A percentile compares a stretch with the other conserved stretches of the same genome.
phyloP scores from a whole-genome alignment of 768 basidiomycete species.

The Boletus pseudo-olivaceus region DNA sequence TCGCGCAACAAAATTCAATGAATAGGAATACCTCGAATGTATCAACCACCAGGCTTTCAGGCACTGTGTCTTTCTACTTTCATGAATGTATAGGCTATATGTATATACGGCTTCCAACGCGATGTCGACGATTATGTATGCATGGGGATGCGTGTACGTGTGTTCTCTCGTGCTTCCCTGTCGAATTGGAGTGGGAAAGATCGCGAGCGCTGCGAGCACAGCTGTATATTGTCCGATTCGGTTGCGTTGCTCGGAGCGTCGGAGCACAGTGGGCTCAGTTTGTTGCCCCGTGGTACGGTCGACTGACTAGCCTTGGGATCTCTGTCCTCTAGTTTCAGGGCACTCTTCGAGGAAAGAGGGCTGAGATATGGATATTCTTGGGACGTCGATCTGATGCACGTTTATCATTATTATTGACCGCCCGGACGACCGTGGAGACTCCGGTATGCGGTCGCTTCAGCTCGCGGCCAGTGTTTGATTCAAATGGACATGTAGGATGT shows the following conservation, averaged over 20 bases:
- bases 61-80: background rate
- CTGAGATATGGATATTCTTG: background rate
- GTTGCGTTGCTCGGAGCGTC: background rate
- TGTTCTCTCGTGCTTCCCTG: background rate
- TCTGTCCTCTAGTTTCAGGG: too few relatives aligned
- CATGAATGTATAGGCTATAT: background rate
- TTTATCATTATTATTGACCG: background rate
- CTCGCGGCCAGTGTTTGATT: too few relatives aligned
- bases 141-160: background rate
- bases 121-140: background rate
- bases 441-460: too few relatives aligned
- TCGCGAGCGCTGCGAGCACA: background rate
- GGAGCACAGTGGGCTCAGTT: background rate
- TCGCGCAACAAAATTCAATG: slow-evolving; percentile 7
- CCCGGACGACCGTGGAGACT: background rate
- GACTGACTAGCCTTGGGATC: background rate
- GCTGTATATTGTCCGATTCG: background rate
- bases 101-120: background rate
- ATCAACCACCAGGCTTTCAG: too few relatives aligned
- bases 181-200: background rate
- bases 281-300: background rate
- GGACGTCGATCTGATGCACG: background rate
- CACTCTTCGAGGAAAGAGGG: background rate
- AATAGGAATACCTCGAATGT: background rate
- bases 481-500: too few relatives aligned